Evolutionary conservation across 495 filamentous ascomycete species (phyloP), one percentile per base, ranked within the genome.

Genomic region (Articulospora tetracladia): DNA sequence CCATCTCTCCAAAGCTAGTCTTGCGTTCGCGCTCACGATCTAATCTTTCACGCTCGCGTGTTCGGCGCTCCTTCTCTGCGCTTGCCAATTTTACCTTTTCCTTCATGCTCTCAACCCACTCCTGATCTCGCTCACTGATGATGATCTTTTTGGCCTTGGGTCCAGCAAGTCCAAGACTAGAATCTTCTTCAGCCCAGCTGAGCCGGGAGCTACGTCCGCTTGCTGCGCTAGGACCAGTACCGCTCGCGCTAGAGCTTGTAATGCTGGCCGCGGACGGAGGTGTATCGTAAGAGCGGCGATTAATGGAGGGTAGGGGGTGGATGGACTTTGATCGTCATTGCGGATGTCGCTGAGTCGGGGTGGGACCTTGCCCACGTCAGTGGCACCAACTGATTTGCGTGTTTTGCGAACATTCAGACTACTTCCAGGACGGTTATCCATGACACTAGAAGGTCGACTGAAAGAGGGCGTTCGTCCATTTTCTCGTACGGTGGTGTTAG

Each of bases 81-180:
- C 79, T 83, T 36, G 80, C 84, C 24, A 79, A 73, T 25, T 78
- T 70, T 4, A 86, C 84, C 62, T 86, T 84, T 49, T 86, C 84
- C 69, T 89, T 81, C 73, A 91, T 85, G 27, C 81, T 85, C 69
- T 91, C 85, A 2, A 91, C 84, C 88, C 88, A 91, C 41, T 81
- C 79, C 51, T 80, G 74, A 62, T 84, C 85, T 70, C 89, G 83
- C 56, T 81, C 80, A 51, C 77, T 82, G 62, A 91, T 82, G 49
- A 80, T 79, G 8, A 78, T 68, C 39, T 78, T 80, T 72, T 82
- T 86, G 32, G 70, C 66, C 53, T 76, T 78, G 6, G 86, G 86
- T 13, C 86, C 86, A 1, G 86, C 84, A 26, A 90, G 76, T 3
- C 86, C 86, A 11, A 88, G 73, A 2, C 75, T 69, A 61, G 66